phyloP scores from a whole-genome alignment of 2,329 filamentous ascomycete genomes.

The Acrocalymma vagum region DNA sequence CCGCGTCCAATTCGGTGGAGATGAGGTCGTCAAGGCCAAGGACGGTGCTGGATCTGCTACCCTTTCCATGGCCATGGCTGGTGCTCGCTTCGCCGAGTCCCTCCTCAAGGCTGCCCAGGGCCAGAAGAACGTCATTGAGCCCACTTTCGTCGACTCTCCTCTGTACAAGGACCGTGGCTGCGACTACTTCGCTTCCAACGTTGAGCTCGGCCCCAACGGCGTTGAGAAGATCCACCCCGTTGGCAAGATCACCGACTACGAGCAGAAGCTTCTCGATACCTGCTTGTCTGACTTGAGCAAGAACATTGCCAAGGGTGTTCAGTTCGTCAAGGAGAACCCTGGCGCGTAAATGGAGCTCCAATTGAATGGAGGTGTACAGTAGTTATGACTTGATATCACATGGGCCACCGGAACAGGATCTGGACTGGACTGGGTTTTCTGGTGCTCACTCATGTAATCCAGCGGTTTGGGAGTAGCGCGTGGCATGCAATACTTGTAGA shows the following conservation, averaged over 20 bases:
- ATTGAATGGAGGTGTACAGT: conserved; percentile 33
- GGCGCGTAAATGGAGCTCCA: conserved; percentile 34
- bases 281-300: conserved; percentile 85
- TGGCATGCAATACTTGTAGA: too few species aligned
- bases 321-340: conserved; percentile 69
- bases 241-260: conserved; percentile 82
- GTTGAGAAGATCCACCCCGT: conserved; percentile 92
- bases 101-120: conserved; percentile 92
- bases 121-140: conserved; percentile 94
- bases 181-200: conserved; percentile 94
- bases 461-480: conserved; percentile 19
- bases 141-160: conserved; percentile 95
- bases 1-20: conserved; percentile 98
- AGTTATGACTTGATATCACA: conserved; percentile 34
- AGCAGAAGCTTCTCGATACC: conserved; percentile 89
- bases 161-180: conserved; percentile 98
- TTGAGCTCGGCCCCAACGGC: conserved; percentile 96
- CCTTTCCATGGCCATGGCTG: conserved; percentile 98
- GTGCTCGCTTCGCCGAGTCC: conserved; percentile 84
- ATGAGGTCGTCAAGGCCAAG: conserved; percentile 99
- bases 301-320: conserved; percentile 92
- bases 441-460: conserved; percentile 20
- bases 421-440: conserved; percentile 27
- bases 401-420: conserved; percentile 22
- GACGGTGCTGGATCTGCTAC: conserved; percentile 96